Evolutionary conservation across 225 moss, liverwort and hornwort species (phyloP), one percentile per base, ranked within the genome.

Genomic region (Pleurozium schreberi): DNA sequence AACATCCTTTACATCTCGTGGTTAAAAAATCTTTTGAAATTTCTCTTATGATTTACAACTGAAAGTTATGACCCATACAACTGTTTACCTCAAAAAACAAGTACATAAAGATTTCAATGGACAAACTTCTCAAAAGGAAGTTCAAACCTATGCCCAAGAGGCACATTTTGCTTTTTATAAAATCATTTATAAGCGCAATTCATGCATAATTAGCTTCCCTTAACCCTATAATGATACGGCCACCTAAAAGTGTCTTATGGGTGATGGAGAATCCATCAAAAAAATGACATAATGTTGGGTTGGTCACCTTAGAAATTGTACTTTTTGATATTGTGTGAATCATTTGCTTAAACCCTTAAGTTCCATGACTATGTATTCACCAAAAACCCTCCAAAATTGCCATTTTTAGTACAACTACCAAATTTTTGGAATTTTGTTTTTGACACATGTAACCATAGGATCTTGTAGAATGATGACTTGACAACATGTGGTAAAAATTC

Each of bases 181-280:
- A 10, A 8, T 30, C 11, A 6, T 17, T 52, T 40, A 45, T 3
- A 77, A 75, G 18, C 4, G 3, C 63, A 63, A 38, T 18, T 22
- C 7, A 36, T 23, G 12, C 27, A 63, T 68, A 33, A 70, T 12
- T 42, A 62, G 28, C 10, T 45, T 73, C 18, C 5, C 2, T 45
- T n/a, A 47, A 49, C 1, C 7, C 2, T 18, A 1, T 71, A 47
- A 30, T 3, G 11, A 31, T 0, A 2, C 1, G 2, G 3, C 4
- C 10, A 6, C 7, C 4, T 17, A 30, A 25, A 30, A 45, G 17
- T 27, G 6, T 47, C 4, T 0, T 0, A 30, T 18, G 10, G 30
- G 49, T 74, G 47, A 31, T 1, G 27, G 1, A 16, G 2, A 27
- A 71, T 16, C 3, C 43, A 28, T 17, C 1, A 1, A 1, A 69